Evolutionary conservation across 148 eudicot genomes (phyloP).

Genomic region (Talinum fruticosum): DNA sequence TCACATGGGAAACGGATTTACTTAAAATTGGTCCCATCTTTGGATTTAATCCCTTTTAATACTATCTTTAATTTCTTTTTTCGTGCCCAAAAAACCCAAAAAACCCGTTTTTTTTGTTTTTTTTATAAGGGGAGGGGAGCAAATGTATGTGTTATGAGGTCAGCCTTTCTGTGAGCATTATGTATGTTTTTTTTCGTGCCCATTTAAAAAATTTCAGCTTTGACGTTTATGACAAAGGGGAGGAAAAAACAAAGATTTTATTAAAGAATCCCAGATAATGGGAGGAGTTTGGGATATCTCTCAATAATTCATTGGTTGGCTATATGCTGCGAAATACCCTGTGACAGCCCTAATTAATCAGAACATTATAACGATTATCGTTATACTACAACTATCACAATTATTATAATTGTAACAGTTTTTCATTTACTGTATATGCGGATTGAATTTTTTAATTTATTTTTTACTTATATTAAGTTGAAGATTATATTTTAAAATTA

Average conservation of each 20-base stretch:
- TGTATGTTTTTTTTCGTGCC: neutral
- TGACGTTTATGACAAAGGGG: neutral
- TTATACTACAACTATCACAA: no score
- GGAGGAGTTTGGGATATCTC: neutral
- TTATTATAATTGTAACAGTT: no score
- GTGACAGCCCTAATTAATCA: no score
- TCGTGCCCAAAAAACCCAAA: neutral
- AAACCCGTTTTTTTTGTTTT: neutral
- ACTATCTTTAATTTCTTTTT: neutral
- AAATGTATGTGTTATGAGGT: neutral
- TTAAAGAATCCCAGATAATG: neutral
- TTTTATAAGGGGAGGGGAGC: neutral
- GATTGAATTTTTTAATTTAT: no score
- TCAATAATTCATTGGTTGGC: neutral
- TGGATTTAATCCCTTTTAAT: neutral
- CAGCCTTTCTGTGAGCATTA: slow-evolving; percentile 14
- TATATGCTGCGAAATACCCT: no score
- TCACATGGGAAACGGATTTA: no score
- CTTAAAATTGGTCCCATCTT: no score
- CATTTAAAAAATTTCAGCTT: neutral
- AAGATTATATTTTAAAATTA: no score
- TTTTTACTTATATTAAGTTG: no score
- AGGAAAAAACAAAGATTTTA: no score
- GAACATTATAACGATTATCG: no score
- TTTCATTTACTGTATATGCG: no score